Percentiles rank a stretch among this genome's conserved stretches.
Conservation (phyloP, 805 yeast genomes). For the Clavispora phyllophila region DNA sequence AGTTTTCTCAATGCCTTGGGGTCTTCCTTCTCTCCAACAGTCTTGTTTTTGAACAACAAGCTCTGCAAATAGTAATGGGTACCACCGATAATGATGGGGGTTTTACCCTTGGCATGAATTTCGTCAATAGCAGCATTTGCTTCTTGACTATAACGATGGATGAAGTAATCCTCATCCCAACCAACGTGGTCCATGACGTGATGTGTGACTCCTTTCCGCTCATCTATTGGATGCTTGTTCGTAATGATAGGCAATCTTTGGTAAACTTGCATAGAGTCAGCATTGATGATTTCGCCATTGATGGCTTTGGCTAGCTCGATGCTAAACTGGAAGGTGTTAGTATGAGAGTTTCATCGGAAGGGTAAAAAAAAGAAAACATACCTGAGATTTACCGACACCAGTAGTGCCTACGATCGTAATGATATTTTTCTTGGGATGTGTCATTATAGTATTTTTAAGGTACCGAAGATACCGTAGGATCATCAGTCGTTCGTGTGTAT, state of each 20-base stretch:
- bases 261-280: slow-evolving; percentile 97
- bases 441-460: slow-evolving; percentile 24
- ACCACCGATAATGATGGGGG: slow-evolving; percentile 92
- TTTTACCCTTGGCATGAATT: slow-evolving; percentile 60
- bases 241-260: slow-evolving; percentile 68
- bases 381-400: slow-evolving; percentile 92
- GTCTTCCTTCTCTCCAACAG: slow-evolving; percentile 37
- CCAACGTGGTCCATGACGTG: slow-evolving; percentile 81
- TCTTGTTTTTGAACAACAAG: slow-evolving; percentile 64
- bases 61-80: slow-evolving; percentile 91
- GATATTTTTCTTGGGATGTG: slow-evolving; percentile 33
- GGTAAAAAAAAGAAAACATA: slow-evolving; percentile 19
- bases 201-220: slow-evolving; percentile 71
- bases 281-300: slow-evolving; percentile 88
- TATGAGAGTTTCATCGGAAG: background rate
- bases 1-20: slow-evolving; percentile 27
- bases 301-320: slow-evolving; percentile 72
- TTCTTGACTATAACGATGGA: slow-evolving; percentile 72
- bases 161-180: slow-evolving; percentile 78
- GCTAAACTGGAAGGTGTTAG: slow-evolving; percentile 42
- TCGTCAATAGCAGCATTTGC: slow-evolving; percentile 60
- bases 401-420: slow-evolving; percentile 86
- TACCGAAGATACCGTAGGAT: slow-evolving; percentile 14
- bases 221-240: slow-evolving; percentile 83
- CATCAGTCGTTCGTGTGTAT: slow-evolving; percentile 4